Conservation (phyloP, 768 basidiomycete genomes). For the Coprinellus micaceus region DNA sequence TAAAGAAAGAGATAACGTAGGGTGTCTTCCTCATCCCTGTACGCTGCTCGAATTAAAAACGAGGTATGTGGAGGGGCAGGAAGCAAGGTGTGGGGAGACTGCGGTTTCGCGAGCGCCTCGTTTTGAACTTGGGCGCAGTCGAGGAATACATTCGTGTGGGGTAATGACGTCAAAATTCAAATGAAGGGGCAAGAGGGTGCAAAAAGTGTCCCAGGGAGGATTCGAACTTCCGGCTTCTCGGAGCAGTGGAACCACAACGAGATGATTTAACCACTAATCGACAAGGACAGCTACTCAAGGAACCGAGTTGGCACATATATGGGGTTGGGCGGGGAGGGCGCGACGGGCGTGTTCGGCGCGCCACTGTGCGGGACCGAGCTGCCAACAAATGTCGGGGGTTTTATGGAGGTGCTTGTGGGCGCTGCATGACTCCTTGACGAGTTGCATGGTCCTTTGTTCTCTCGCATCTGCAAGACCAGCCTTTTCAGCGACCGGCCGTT, state of each 20-base stretch:
- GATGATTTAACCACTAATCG: constrained; percentile 7
- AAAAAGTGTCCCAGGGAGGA: no score
- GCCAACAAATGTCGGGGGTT: no score
- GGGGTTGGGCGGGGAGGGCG: no score
- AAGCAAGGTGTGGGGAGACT: not conserved
- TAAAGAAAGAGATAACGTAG: constrained; percentile 60
- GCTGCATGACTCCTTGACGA: no score
- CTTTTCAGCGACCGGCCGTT: not conserved
- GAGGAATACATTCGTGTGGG: not conserved
- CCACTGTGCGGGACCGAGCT: no score
- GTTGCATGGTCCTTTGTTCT: not conserved
- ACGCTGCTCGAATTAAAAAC: not conserved
- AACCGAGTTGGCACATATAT: no score
- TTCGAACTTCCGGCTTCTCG: constrained; percentile 7
- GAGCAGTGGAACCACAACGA: constrained; percentile 1
- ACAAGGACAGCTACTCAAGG: not conserved
- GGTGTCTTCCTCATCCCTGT: constrained; percentile 58
- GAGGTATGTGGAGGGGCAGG: not conserved
- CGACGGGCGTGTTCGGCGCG: no score
- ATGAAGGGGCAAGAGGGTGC: no score
- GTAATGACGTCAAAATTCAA: constrained; percentile 1
- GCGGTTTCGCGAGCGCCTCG: not conserved
- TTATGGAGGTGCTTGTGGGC: no score
- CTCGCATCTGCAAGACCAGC: not conserved
- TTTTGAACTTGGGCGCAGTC: not conserved